Base-by-base conservation (phyloP, 768 basidiomycete genomes). In the Tephrocybe sp. region DNA sequence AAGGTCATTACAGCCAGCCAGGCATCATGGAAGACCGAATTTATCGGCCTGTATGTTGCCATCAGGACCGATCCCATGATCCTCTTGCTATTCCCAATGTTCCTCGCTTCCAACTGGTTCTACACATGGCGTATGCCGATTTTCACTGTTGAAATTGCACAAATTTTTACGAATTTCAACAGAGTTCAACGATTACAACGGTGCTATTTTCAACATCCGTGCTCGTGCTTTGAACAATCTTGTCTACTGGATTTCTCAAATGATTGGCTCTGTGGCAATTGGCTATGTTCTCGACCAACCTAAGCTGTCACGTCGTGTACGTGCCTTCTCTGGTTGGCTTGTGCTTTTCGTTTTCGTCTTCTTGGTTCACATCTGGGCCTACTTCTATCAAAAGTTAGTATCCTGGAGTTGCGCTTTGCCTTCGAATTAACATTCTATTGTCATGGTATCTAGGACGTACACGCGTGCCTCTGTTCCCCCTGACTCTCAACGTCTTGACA, bases 41-140 rank as follows among this genome's bases (percentile, higher is more conserved):
- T 92, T 43, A 70, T 73, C 53, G 84, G 84, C 8, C 76, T 92
- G 12, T 89, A 76, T 65, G 56, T 84, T 27, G 79, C 86, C 2
- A 70, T 93, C 42, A 74, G 68, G 49, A 83, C 77, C 9, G 90
- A 92, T 59, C 87, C 86, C 0, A 70, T 76, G 68, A 81, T 93
- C 57, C 50, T 91, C 12, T 67, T 89, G 3, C 75, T 92, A 19
- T 88, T 92, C 72, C 91, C 91, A 10, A 88, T 92, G 84, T 91
- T 91, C 68, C 78, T 91, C 48, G 82, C 86, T 5, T 86, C 83
- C 36, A 91, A 91, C 63, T 91, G 86, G 79, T 91, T 90, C 67
- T 89, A 89, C 61, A 84, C 88, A 1, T 91, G 86, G 86, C 88
- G 86, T 88, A 54, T 59, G 83, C 65, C 11, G 9, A 19, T 11